Conservation (phyloP, 768 basidiomycete genomes). For the Boletales sp. region DNA sequence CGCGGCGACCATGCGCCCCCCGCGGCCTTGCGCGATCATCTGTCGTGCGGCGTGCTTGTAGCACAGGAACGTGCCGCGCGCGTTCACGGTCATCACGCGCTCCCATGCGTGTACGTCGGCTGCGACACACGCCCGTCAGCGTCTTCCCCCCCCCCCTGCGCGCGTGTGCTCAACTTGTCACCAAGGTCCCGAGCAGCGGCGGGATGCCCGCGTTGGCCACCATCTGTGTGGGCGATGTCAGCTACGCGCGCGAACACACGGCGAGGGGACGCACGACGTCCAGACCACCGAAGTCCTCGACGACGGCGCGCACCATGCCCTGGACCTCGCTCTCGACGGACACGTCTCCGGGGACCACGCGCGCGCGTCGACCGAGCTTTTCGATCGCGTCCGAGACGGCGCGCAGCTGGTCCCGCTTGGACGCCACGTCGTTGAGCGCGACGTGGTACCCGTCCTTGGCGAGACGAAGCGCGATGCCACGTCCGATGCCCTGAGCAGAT, state of each 20-base stretch:
- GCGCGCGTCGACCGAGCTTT: slow-evolving; percentile 12
- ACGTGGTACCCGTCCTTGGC: slow-evolving; percentile 17
- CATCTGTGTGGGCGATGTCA: background rate
- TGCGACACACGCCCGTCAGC: background rate
- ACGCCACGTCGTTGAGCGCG: slow-evolving; percentile 23
- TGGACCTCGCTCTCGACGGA: slow-evolving; percentile 38
- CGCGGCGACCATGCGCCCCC: slow-evolving; percentile 52
- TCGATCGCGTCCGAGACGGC: slow-evolving; percentile 16
- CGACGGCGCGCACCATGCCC: slow-evolving; percentile 31
- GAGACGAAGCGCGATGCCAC: slow-evolving; percentile 9
- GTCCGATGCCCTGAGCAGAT: slow-evolving; percentile 26
- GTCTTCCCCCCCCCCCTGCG: too few relatives aligned
- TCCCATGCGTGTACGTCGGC: background rate
- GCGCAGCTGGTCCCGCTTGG: slow-evolving; percentile 5
- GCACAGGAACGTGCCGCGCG: background rate
- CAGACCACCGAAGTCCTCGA: slow-evolving; percentile 26
- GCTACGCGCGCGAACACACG: background rate
- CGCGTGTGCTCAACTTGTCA: background rate
- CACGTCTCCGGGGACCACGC: slow-evolving; percentile 33
- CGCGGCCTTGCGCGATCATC: slow-evolving; percentile 33
- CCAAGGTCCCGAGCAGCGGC: background rate
- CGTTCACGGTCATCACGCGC: slow-evolving; percentile 8
- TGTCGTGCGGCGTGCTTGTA: background rate
- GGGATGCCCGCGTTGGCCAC: slow-evolving; percentile 4
- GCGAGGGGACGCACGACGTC: background rate